Evolutionary conservation across 352 stramenopile genomes (phyloP).

Genomic region (Halophytophthora batemanensis): DNA sequence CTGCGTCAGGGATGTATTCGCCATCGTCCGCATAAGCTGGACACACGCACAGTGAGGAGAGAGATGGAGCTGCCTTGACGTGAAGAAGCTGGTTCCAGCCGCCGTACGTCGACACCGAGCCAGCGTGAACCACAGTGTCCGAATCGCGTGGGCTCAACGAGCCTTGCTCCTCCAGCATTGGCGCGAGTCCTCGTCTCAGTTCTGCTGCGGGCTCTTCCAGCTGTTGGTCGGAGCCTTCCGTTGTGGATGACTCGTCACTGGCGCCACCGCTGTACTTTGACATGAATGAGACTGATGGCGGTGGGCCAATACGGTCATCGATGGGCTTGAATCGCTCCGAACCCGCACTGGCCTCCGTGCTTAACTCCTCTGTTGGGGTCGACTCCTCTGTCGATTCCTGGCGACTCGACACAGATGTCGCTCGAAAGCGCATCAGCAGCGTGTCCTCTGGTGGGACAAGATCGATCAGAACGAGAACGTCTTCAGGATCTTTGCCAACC

Average conservation of each 20-base stretch:
- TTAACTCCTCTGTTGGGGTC: not conserved
- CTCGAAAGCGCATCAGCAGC: constrained; percentile 48
- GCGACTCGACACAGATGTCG: constrained; percentile 20
- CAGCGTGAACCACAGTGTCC: constrained; percentile 51
- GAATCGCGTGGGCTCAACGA: constrained; percentile 15
- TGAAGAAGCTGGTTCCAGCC: constrained; percentile 57
- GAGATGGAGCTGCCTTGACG: constrained; percentile 23
- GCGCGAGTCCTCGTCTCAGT: constrained; percentile 33
- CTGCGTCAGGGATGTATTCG: constrained; percentile 63
- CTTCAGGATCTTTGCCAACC: constrained; percentile 30
- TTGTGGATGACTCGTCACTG: not conserved
- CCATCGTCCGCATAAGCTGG: constrained; percentile 76
- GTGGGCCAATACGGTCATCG: constrained; percentile 13
- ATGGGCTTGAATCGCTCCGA: not conserved
- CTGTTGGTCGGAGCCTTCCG: constrained; percentile 12
- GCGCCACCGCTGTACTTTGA: constrained; percentile 6
- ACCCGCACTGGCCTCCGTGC: not conserved
- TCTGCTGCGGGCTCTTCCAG: constrained; percentile 30
- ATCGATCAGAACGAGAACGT: constrained; percentile 33
- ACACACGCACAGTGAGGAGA: constrained; percentile 59
- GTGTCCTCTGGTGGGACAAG: constrained; percentile 27
- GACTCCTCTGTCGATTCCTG: constrained; percentile 5
- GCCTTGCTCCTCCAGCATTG: constrained; percentile 31
- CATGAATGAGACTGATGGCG: constrained; percentile 17
- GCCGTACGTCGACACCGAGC: constrained; percentile 71